phyloP scores from a whole-genome alignment of 225 moss, liverwort and hornwort genomes.

The Pseudisothecium myosuroides region DNA sequence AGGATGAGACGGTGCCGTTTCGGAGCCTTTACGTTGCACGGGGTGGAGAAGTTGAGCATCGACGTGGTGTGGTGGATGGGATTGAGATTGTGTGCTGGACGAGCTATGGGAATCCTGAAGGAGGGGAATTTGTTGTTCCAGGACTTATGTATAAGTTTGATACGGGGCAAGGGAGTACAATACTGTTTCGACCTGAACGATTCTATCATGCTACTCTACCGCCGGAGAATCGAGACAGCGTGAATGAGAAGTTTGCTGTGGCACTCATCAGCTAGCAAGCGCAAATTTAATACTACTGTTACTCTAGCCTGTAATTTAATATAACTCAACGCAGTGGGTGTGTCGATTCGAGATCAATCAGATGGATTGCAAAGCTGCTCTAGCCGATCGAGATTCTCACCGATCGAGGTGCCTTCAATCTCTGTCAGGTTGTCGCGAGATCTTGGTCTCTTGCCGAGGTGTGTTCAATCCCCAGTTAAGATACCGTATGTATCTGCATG shows the following conservation, averaged over 20 bases:
- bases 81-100: conserved; percentile 44
- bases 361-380: background rate
- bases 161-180: conserved; percentile 26
- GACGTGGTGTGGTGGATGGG: background rate
- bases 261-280: conserved; percentile 21
- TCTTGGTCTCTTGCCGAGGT: background rate
- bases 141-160: conserved; percentile 21
- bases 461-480: background rate
- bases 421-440: background rate
- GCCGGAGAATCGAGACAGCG: conserved; percentile 14
- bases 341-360: background rate
- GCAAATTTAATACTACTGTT: background rate
- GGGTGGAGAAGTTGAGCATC: conserved; percentile 17
- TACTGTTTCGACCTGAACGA: conserved; percentile 23
- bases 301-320: background rate
- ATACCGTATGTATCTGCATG: background rate
- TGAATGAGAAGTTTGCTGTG: conserved; percentile 40
- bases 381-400: background rate
- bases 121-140: conserved; percentile 33
- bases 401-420: background rate
- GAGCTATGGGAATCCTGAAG: conserved; percentile 4
- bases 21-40: conserved; percentile 14
- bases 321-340: background rate
- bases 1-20: conserved; percentile 28
- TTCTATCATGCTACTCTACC: conserved; percentile 34